Evolutionary conservation across 345 rosid species (phyloP), one percentile per base, ranked within the genome.

Genomic region (Sapria himalayana): DNA sequence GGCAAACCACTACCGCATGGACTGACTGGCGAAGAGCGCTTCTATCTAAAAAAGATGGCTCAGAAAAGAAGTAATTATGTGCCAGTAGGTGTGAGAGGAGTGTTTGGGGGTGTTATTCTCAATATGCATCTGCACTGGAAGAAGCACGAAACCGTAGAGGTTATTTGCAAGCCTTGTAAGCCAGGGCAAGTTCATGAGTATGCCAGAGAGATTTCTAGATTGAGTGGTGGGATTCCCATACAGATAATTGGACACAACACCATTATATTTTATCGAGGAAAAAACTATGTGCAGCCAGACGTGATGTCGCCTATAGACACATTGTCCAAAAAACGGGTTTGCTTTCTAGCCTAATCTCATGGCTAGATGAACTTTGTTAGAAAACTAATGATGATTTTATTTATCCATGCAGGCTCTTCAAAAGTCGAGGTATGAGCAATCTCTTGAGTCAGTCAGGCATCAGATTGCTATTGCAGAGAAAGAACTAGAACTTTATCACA

Each of bases 121-220:
- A 85, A 85, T 23, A 78, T 81, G 97, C 94, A 85, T 55, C 48
- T 81, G 66, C 92, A 85, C 33, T 82, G 92, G 94, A 82, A 84
- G 57, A 84, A 76, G 12, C 95, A 82, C 27, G 93, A 89, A 52
- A 89, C 95, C 12, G 95, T 89, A 43, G 71, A 89, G 64, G 92
- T 84, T 45, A 78, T 89, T 7, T 79, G 78, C 69, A 89, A 89
- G 35, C 63, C 76, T 34, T 65, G 72, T 64, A 82, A 76, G 55
- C 77, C 93, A 15, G 85, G 92, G 8, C 86, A 69, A 46, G 64
- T 76, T 19, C 71, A 76, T 1, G 66, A 62, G 32, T 65, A 52
- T 38, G 84, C 89, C 0, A 61, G 70, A 25, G 89, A 84, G 54
- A 70, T 84, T 53, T 81, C 86, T 24, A 73, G 84, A 57, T 56